phyloP scores from a whole-genome alignment of 768 basidiomycete genomes.

The Mycena olivaceomarginata region DNA sequence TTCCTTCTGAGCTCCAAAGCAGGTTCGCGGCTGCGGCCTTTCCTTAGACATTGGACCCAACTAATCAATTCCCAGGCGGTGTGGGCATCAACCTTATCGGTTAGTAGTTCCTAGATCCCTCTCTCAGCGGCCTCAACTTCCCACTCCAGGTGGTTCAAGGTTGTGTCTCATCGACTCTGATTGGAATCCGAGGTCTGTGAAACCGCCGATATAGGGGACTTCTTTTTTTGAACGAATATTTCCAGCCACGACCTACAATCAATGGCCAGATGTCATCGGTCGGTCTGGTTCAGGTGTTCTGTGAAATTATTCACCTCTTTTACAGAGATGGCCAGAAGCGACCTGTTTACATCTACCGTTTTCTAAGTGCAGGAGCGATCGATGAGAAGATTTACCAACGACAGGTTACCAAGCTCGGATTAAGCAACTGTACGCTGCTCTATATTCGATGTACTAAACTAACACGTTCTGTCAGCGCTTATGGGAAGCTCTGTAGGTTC shows the following conservation, averaged over 20 bases:
- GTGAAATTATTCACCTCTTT: constrained; percentile 4
- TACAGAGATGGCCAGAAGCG: constrained; percentile 94
- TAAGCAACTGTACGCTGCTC: constrained; percentile 81
- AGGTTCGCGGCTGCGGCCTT: constrained; percentile 53
- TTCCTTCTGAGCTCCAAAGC: constrained; percentile 97
- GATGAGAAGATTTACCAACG: constrained; percentile 97
- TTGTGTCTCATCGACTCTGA: constrained; percentile 92
- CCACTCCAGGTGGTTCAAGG: constrained; percentile 80
- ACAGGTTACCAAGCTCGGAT: constrained; percentile 94
- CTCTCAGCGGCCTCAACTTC: background rate
- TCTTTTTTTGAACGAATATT: constrained; percentile 10
- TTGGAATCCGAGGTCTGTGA: constrained; percentile 90
- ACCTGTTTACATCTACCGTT: constrained; percentile 92
- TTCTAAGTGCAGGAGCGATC: constrained; percentile 87
- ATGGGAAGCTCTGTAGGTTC: constrained; percentile 67
- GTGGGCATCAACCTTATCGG: constrained; percentile 96
- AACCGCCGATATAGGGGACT: background rate
- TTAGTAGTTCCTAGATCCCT: constrained; percentile 42
- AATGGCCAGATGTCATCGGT: constrained; percentile 98
- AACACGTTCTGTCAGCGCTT: constrained; percentile 67
- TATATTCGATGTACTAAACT: background rate
- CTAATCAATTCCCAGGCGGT: constrained; percentile 72
- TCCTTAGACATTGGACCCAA: constrained; percentile 2
- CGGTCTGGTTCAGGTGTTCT: constrained; percentile 35
- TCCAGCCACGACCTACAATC: constrained; percentile 93